A percentile compares a stretch with the other conserved stretches of the same genome.
These are phyloP conservation scores for Collariella sp. DNA, from an alignment of 495 filamentous ascomycete species.

Conservation along the genomic window DNA sequence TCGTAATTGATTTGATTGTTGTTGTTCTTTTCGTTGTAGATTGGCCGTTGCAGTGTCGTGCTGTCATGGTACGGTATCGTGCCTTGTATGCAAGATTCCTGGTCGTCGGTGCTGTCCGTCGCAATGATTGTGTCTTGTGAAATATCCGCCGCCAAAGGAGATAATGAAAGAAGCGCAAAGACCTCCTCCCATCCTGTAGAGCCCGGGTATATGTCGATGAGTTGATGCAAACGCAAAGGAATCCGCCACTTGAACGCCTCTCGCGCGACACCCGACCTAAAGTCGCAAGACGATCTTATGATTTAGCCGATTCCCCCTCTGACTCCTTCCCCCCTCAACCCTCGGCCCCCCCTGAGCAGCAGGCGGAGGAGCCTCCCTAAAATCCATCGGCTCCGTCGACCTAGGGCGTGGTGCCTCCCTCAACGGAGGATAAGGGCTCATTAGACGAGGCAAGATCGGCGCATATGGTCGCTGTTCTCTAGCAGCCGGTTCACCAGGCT, in stretches of 20 bases:
- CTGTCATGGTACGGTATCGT: background rate
- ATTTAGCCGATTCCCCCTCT: constrained; percentile 8
- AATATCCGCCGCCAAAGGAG: background rate
- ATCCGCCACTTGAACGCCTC: too few relatives aligned
- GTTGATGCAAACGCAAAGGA: background rate
- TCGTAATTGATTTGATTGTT: background rate
- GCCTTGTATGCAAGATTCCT: background rate
- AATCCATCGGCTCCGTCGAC: background rate
- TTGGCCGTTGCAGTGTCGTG: background rate
- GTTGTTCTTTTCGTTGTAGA: too few relatives aligned
- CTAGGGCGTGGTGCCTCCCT: constrained; percentile 3
- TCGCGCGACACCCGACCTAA: background rate
- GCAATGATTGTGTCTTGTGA: background rate
- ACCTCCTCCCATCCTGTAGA: background rate
- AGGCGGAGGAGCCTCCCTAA: constrained; percentile 10
- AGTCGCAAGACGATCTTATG: background rate
- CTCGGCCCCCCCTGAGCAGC: constrained; percentile 3
- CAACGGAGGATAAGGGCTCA: constrained; percentile 11
- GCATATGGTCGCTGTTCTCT: background rate
- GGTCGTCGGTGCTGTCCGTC: background rate
- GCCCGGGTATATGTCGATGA: background rate
- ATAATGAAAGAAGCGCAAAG: background rate
- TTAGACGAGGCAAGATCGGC: constrained; percentile 12
- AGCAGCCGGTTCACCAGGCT: background rate
- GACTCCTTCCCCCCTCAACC: constrained; percentile 7